Evolutionary conservation across 108 stramenopile genomes (phyloP).

Genomic region (Schizochytrium sp.): DNA sequence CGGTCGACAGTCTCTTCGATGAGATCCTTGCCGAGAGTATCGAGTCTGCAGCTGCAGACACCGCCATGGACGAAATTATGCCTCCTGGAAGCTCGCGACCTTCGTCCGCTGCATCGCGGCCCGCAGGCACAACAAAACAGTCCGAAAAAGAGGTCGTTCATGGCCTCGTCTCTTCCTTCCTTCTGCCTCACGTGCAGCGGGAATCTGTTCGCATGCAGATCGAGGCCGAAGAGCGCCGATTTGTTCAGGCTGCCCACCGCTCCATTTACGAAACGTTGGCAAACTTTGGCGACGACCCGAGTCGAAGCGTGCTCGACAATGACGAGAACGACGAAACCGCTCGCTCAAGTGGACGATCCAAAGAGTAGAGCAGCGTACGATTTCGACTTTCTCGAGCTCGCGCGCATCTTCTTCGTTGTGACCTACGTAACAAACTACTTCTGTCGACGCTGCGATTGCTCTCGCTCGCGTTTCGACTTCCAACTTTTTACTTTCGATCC

Average conservation of each 20-base stretch:
- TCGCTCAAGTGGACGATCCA: constrained; percentile 16
- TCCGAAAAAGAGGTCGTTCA: background rate
- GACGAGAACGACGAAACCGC: constrained; percentile 47
- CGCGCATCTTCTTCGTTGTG: no score
- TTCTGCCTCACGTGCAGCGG: constrained; percentile 2
- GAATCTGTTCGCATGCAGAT: background rate
- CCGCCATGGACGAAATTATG: background rate
- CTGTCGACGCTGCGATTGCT: no score
- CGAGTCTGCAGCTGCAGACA: background rate
- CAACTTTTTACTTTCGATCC: no score
- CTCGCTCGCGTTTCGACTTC: no score
- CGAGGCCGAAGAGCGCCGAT: background rate
- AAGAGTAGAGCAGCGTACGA: no score
- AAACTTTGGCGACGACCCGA: background rate
- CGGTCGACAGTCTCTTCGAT: constrained; percentile 12
- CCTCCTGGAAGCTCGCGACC: background rate
- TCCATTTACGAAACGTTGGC: background rate
- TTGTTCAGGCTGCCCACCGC: background rate
- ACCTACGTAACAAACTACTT: no score
- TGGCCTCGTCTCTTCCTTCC: background rate
- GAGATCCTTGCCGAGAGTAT: background rate
- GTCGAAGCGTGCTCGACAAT: constrained; percentile 32
- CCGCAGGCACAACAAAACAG: background rate
- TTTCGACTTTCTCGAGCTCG: no score
- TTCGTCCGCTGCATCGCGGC: background rate